phyloP scores from a whole-genome alignment of 2,329 filamentous ascomycete genomes.

The Fusarium temperatum region DNA sequence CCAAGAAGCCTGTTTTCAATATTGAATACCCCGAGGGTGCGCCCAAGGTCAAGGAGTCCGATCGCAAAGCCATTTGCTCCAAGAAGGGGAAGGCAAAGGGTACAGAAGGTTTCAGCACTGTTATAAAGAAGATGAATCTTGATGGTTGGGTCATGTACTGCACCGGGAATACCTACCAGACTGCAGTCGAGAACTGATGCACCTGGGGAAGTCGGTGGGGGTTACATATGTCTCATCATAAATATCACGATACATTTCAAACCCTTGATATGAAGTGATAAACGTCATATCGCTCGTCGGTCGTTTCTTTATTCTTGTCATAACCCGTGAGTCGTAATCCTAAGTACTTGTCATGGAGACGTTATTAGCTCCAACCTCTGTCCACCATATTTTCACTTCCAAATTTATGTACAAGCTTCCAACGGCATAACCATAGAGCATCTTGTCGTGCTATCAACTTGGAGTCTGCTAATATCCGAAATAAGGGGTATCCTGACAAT shows the following conservation, averaged over 20 bases:
- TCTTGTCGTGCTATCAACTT: neutral
- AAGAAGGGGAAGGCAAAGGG: constrained; percentile 49
- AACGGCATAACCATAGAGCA: neutral
- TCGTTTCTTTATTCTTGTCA: constrained; percentile 13
- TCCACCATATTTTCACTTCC: neutral
- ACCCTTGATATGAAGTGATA: neutral
- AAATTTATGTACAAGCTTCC: neutral
- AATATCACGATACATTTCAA: neutral
- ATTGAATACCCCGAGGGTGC: constrained; percentile 73
- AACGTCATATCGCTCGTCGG: neutral
- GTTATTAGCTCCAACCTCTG: neutral
- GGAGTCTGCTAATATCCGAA: constrained; percentile 6
- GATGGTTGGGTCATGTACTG: constrained; percentile 71
- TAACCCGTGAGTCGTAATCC: constrained; percentile 1
- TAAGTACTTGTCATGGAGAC: neutral
- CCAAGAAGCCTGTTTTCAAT: constrained; percentile 75
- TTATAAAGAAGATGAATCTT: constrained; percentile 72
- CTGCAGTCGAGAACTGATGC: constrained; percentile 27
- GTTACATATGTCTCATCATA: neutral
- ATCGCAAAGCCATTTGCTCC: constrained; percentile 56
- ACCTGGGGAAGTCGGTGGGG: neutral
- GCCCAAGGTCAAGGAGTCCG: constrained; percentile 46
- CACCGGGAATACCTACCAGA: constrained; percentile 45
- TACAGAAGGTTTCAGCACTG: constrained; percentile 65
- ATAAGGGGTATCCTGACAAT: constrained; percentile 31